phyloP scores from a whole-genome alignment of 768 basidiomycete genomes.

The Tricholoma matsutake region DNA sequence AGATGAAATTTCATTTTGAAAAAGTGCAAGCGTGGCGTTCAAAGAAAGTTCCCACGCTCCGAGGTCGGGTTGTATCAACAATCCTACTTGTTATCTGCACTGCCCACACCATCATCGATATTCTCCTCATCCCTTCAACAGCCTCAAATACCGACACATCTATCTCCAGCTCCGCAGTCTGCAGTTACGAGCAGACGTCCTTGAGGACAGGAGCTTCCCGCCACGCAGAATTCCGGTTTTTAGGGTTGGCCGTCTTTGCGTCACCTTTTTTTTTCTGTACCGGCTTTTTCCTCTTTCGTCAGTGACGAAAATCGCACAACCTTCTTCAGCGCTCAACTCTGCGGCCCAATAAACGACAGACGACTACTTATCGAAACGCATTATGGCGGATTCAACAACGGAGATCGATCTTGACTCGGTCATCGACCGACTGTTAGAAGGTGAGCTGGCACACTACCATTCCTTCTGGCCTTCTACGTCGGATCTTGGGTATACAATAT shows the following conservation, averaged over 20 bases:
- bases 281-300: slow-evolving; percentile 7
- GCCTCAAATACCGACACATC: slow-evolving; percentile 1
- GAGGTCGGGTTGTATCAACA: slow-evolving; percentile 39
- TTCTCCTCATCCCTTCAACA: slow-evolving; percentile 20
- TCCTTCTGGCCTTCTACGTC: neutral
- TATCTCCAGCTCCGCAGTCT: slow-evolving; percentile 2
- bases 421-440: slow-evolving; percentile 97
- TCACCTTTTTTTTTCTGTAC: slow-evolving; percentile 12
- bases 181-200: neutral
- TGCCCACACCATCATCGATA: slow-evolving; percentile 45
- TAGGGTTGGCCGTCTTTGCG: slow-evolving; percentile 2
- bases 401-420: slow-evolving; percentile 99
- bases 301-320: slow-evolving; percentile 11
- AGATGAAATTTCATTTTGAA: slow-evolving; percentile 9
- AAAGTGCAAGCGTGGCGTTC: slow-evolving; percentile 17
- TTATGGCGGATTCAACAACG: slow-evolving; percentile 76
- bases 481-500: neutral
- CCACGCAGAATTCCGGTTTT: neutral
- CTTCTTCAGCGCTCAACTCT: slow-evolving; percentile 6
- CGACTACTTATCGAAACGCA: slow-evolving; percentile 16
- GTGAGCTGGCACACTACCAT: slow-evolving; percentile 48
- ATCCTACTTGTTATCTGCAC: slow-evolving; percentile 39
- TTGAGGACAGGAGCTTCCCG: neutral
- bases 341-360: slow-evolving; percentile 7
- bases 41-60: slow-evolving; percentile 38